Evolutionary conservation across 192 early-diverging fungal species (phyloP).

Genomic region (Powellomyces hirtus): DNA sequence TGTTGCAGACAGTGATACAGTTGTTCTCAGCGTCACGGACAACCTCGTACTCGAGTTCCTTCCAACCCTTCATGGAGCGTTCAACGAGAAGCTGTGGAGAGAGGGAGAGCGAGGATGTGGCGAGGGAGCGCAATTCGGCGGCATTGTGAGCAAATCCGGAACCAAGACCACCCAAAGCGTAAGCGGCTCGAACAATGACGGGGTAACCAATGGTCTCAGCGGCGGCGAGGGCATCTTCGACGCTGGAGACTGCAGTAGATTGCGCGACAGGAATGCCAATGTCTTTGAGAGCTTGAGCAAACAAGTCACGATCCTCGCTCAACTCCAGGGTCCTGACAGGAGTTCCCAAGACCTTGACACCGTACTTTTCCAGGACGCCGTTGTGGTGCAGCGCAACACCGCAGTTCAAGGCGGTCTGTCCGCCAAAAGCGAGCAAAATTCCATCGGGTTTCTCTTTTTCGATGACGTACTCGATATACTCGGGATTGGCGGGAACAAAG

Average conservation of each 20-base stretch:
- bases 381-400: conserved; percentile 84
- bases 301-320: conserved; percentile 93
- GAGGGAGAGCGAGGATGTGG: conserved; percentile 81
- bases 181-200: conserved; percentile 93
- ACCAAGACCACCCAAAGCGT: conserved; percentile 93
- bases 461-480: conserved; percentile 94
- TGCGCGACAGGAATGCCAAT: conserved; percentile 86
- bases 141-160: conserved; percentile 87
- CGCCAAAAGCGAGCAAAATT: conserved; percentile 94
- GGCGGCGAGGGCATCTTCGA: conserved; percentile 82
- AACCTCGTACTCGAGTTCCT: conserved; percentile 99
- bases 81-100: conserved; percentile 94
- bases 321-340: conserved; percentile 89
- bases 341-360: conserved; percentile 92
- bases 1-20: conserved; percentile 99
- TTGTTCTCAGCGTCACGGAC: conserved; percentile 93
- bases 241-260: conserved; percentile 82
- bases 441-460: conserved; percentile 94
- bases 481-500: conserved; percentile 93
- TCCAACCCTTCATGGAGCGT: conserved; percentile 99
- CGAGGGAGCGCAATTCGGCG: conserved; percentile 70
- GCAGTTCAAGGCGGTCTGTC: conserved; percentile 94
- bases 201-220: conserved; percentile 87
- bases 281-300: conserved; percentile 88
- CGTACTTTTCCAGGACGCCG: conserved; percentile 75